These are phyloP conservation scores for Neurospora sublineolata DNA, from an alignment of 495 filamentous ascomycete genomes.

Conservation along the genomic window DNA sequence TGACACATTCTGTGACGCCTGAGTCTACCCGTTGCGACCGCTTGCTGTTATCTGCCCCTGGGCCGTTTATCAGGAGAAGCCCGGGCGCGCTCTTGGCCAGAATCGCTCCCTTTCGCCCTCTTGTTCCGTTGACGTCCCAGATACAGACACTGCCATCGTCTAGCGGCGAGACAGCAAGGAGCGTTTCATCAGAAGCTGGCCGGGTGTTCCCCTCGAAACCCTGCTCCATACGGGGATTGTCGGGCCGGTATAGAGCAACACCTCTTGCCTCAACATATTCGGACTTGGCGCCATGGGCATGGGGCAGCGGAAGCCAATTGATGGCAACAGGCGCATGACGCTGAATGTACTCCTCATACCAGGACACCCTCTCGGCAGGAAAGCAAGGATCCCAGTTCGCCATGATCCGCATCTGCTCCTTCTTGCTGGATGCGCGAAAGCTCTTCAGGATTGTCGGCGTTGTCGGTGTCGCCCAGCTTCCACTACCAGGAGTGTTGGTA, in stretches of 20 bases:
- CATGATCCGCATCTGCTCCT: conserved; percentile 43
- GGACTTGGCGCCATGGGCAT: conserved; percentile 23
- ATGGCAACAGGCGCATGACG: conserved; percentile 61
- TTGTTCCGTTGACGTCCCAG: conserved; percentile 65
- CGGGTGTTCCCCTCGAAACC: background rate
- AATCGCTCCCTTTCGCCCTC: conserved; percentile 50
- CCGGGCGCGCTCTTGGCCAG: conserved; percentile 53
- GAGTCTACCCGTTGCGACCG: conserved; percentile 42
- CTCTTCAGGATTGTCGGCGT: conserved; percentile 7
- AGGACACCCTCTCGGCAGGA: conserved; percentile 54
- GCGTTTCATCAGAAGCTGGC: conserved; percentile 13
- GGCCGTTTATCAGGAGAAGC: conserved; percentile 43
- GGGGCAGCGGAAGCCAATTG: conserved; percentile 57
- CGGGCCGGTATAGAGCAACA: conserved; percentile 49
- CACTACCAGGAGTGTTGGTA: conserved; percentile 4
- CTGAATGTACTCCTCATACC: conserved; percentile 84
- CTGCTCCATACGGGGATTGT: conserved; percentile 33
- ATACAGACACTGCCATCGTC: conserved; percentile 78
- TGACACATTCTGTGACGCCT: conserved; percentile 75
- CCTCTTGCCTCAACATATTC: conserved; percentile 46
- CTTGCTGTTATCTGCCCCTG: conserved; percentile 29
- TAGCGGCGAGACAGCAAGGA: conserved; percentile 63
- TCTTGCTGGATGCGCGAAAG: conserved; percentile 24
- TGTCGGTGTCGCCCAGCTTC: conserved; percentile 10
- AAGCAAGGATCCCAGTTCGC: conserved; percentile 77